Evolutionary conservation across 2,329 filamentous ascomycete genomes (phyloP), one percentile per base, ranked within the genome.

Genomic region (Stachybotrys elegans): DNA sequence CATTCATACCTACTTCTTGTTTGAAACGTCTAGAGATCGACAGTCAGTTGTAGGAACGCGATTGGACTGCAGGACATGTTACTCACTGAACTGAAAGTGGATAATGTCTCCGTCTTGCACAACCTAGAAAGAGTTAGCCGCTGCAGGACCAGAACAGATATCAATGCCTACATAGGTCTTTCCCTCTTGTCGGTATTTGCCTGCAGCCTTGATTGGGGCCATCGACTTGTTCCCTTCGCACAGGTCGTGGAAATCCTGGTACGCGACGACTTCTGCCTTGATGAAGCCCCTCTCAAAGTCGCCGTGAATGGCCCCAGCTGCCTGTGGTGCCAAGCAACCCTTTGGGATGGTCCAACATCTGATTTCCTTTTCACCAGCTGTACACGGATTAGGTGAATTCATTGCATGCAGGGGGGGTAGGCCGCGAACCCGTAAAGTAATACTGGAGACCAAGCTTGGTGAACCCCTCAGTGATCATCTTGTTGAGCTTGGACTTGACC

Each of bases 231-330:
- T 57, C 4, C 67, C 67, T 27, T 66, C 65, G 12, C 68, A 71
- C 0, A 71, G 59, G 46, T 69, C 65, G 34, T 68, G 57, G 54
- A 71, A 71, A 48, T 71, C 69, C 49, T 70, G 65, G 50, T 68
- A 71, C 3, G 67, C 58, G 2, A 71, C 69, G 5, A 71, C 68
- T 43, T 71, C 69, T 6, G 68, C 68, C 47, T 71, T 71, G 53
- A 71, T 70, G 46, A 70, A 70, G 0, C 67, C 68, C 37, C 56
- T 61, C 51, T 70, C 66, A n/a, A 70, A 70, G 27, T 70, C 66
- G 5, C 63, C 57, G 50, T 69, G 67, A 29, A 69, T 69, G 0
- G 57, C 67, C 2, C 67, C 67, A 9, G 67, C 66, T 40, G 68
- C 67, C 47, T 70, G 67, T 0, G 67, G 67, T 2, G 67, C 67